phyloP scores from a whole-genome alignment of 441 rosid genomes.

The Lepidium campestre region DNA sequence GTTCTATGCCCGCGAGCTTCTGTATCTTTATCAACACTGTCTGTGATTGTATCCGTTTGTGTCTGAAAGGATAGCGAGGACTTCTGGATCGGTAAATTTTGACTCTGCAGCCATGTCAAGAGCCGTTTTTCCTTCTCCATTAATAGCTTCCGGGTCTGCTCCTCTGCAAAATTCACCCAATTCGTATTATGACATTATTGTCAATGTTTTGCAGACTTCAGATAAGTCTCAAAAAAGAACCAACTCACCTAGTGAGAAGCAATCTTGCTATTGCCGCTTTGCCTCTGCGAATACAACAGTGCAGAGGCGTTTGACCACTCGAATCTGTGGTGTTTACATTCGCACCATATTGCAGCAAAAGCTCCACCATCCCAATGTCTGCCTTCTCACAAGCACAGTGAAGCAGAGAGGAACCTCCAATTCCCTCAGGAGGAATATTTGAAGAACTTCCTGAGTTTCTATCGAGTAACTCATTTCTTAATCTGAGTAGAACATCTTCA shows the following conservation, averaged over 20 bases:
- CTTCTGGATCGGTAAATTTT: constrained; percentile 54
- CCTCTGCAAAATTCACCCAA: constrained; percentile 61
- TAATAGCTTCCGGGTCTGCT: constrained; percentile 65
- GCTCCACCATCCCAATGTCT: constrained; percentile 98
- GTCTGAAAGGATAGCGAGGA: constrained; percentile 63
- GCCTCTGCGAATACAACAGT: constrained; percentile 65
- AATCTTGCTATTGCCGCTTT: constrained; percentile 62
- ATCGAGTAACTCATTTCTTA: constrained; percentile 55
- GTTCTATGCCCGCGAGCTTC: background rate
- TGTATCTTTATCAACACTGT: constrained; percentile 10
- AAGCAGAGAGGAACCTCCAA: constrained; percentile 77
- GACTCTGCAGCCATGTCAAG: constrained; percentile 60
- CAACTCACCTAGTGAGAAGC: constrained; percentile 76
- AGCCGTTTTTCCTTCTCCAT: constrained; percentile 66
- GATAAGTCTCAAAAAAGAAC: background rate
- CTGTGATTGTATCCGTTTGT: constrained; percentile 41
- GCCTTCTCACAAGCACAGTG: constrained; percentile 97
- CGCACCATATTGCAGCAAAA: constrained; percentile 94
- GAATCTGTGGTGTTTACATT: constrained; percentile 70
- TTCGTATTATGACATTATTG: background rate
- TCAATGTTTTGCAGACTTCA: background rate
- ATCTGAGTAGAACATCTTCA: constrained; percentile 49
- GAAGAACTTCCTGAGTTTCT: constrained; percentile 51
- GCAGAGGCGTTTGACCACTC: constrained; percentile 78
- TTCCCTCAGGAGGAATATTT: constrained; percentile 46